phyloP scores from a whole-genome alignment of 305 asterid species.

The Solanum hybrid region DNA sequence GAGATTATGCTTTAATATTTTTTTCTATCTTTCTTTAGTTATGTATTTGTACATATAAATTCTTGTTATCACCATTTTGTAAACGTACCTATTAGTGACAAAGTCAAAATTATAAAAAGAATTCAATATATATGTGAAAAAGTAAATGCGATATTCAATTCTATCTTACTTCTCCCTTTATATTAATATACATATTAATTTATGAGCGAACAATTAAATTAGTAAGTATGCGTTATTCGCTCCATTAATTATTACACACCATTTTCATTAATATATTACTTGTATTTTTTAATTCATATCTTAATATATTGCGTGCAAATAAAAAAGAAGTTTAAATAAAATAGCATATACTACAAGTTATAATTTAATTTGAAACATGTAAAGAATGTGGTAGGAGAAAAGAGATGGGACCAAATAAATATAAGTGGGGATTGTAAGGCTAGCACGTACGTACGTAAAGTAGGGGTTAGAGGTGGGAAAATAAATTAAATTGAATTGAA shows the following conservation, averaged over 20 bases:
- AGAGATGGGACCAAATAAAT: not conserved
- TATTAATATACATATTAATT: no score
- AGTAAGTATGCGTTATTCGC: not conserved
- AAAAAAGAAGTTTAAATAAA: not conserved
- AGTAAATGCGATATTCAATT: no score
- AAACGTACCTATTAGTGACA: not conserved
- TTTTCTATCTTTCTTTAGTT: not conserved
- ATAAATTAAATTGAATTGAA: not conserved
- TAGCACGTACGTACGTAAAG: not conserved
- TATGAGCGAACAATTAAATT: not conserved
- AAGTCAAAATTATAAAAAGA: no score
- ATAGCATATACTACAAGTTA: not conserved
- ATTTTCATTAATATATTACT: not conserved
- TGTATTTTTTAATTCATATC: not conserved
- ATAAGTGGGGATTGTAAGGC: not conserved
- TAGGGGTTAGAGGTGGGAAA: not conserved
- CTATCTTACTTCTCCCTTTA: not conserved
- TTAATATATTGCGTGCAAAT: not conserved
- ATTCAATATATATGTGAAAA: no score
- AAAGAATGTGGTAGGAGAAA: not conserved
- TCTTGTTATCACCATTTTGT: not conserved
- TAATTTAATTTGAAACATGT: not conserved
- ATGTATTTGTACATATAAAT: not conserved
- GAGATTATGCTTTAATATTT: no score
- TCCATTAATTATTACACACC: not conserved